phyloP scores from a whole-genome alignment of 2,329 filamentous ascomycete genomes.

The Alternaria conjuncta region DNA sequence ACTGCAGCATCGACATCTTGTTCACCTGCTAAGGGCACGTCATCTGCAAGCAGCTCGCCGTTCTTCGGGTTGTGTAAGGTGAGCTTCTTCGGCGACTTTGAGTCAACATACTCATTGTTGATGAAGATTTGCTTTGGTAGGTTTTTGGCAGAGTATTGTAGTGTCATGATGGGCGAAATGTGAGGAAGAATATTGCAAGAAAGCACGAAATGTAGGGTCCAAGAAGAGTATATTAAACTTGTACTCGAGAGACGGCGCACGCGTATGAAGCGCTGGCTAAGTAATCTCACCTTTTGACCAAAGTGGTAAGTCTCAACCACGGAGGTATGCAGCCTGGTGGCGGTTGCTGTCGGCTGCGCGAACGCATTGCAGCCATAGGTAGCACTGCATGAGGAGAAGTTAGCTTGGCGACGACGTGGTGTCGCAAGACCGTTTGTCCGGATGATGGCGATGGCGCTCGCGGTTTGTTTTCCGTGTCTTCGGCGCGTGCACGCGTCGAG shows the following conservation, averaged over 20 bases:
- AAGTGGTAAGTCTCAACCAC: slow-evolving; percentile 15
- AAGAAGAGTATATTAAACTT: slow-evolving; percentile 19
- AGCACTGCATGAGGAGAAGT: background rate
- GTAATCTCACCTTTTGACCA: slow-evolving; percentile 4
- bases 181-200: background rate
- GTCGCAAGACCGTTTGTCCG: slow-evolving; percentile 9
- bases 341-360: slow-evolving; percentile 5
- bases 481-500: background rate
- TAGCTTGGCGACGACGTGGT: background rate
- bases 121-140: slow-evolving; percentile 51
- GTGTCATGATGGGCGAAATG: slow-evolving; percentile 26
- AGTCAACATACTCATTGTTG: slow-evolving; percentile 47
- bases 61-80: slow-evolving; percentile 59
- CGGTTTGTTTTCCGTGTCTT: slow-evolving; percentile 36
- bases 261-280: background rate
- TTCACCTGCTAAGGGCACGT: slow-evolving; percentile 55
- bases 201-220: background rate
- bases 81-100: slow-evolving; percentile 54
- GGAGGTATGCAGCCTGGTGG: background rate
- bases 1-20: slow-evolving; percentile 57
- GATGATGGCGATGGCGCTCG: slow-evolving; percentile 20
- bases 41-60: slow-evolving; percentile 57
- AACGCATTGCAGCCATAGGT: background rate
- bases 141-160: slow-evolving; percentile 44
- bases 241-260: too few species aligned